These are phyloP conservation scores for Lodderomyces orthopsilosis DNA, from an alignment of 1,139 yeast species.

Conservation along the genomic window DNA sequence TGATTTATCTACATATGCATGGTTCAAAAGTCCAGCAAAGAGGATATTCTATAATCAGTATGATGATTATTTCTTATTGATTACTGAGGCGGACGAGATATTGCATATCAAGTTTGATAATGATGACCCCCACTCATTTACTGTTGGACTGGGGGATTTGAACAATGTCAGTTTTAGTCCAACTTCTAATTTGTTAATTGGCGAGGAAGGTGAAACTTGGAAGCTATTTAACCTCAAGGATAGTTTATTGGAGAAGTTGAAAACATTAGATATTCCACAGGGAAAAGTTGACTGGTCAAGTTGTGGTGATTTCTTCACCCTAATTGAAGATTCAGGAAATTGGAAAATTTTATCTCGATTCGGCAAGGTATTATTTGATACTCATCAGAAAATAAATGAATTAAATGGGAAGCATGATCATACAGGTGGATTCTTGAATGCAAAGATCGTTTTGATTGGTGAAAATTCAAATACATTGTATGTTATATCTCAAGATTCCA, in stretches of 20 bases:
- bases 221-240: constrained; percentile 17
- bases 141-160: constrained; percentile 12
- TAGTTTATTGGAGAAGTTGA: constrained; percentile 14
- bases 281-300: constrained; percentile 30
- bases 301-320: constrained; percentile 34
- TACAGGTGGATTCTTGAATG: constrained; percentile 22
- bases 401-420: constrained; percentile 18
- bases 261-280: constrained; percentile 11
- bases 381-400: constrained; percentile 25
- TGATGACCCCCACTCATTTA: constrained; percentile 11
- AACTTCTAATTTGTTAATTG: constrained; percentile 21
- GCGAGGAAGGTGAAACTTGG: constrained; percentile 13
- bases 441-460: constrained; percentile 22
- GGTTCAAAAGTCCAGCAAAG: constrained; percentile 28
- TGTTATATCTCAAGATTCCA: constrained; percentile 23
- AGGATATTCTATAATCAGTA: constrained; percentile 25
- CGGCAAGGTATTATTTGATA: constrained; percentile 32
- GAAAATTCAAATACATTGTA: constrained; percentile 28
- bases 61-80: constrained; percentile 30
- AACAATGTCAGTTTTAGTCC: constrained; percentile 25
- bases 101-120: constrained; percentile 27
- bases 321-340: constrained; percentile 21
- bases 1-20: constrained; percentile 26
- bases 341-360: constrained; percentile 40
- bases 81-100: constrained; percentile 27